Evolutionary conservation across 2,329 filamentous ascomycete species (phyloP), one percentile per base, ranked within the genome.

Genomic region (Penicillium sp.): DNA sequence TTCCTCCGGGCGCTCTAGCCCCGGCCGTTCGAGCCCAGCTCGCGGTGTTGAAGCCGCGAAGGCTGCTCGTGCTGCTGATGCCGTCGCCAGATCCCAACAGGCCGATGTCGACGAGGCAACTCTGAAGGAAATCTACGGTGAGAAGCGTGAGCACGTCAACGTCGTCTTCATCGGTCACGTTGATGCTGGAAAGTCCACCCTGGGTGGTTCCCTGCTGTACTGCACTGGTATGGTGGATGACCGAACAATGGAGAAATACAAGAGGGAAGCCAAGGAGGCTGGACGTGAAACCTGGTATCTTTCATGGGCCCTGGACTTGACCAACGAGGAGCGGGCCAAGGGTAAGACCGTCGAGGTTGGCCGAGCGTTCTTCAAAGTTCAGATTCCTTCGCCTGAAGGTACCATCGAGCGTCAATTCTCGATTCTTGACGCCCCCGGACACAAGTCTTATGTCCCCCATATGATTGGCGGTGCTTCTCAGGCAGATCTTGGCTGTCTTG

Each of bases 181-280:
- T 61, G 93, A 98, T 75, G 93, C 93, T 42, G 93, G 93, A 60
- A 98, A 98, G 75, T 96, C 89, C 31, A 98, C 93, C 3, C 78
- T 98, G 5, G 93, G 93, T 66, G 93, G 93, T 41, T 87, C 87
- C 42, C 95, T 98, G 54, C 77, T 98, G 11, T 95, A 93, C 69
- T 83, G 82, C 42, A 96, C 91, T 4, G 93, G 93, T 50, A 98
- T 97, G 93, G 93, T 98, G n/a, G 94, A 98, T 64, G 89, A 98
- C 72, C 83, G 93, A 67, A 98, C 93, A 28, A 82, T 98, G 78
- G 93, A 98, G 44, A 98, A 98, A 74, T 95, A 95, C 77, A 95
- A 91, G 80, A 83, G 82, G 60, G 94, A 98, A 63, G 91, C 93
- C 41, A 97, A 95, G 77, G 93, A 97, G 9, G 79, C 93, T 55